Conservation (phyloP, 2,329 filamentous ascomycete genomes). For the Colletotrichum viniferum region DNA sequence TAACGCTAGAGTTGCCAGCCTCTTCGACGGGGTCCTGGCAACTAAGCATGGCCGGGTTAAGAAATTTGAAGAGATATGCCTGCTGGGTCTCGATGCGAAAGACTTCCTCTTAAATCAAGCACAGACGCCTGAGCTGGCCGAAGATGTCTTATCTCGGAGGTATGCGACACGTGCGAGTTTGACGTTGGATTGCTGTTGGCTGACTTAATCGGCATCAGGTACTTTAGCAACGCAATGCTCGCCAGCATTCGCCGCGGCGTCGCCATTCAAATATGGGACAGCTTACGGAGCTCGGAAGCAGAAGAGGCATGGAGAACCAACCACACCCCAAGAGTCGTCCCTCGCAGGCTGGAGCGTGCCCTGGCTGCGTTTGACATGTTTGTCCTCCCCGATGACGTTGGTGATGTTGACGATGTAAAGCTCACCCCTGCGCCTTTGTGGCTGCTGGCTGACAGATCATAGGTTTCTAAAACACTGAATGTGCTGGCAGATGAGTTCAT, state of each 20-base stretch:
- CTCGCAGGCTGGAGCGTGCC: slow-evolving; percentile 66
- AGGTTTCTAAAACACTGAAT: slow-evolving; percentile 72
- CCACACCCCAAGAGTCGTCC: neutral
- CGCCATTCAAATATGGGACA: slow-evolving; percentile 77
- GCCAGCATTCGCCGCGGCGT: slow-evolving; percentile 81
- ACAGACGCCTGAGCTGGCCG: slow-evolving; percentile 58
- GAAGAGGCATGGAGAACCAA: neutral
- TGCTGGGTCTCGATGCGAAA: slow-evolving; percentile 84
- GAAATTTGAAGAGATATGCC: slow-evolving; percentile 73
- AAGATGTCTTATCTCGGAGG: slow-evolving; percentile 80
- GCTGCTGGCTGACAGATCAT: slow-evolving; percentile 13
- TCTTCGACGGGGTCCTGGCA: slow-evolving; percentile 73
- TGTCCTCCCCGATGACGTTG: slow-evolving; percentile 72
- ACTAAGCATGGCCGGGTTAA: slow-evolving; percentile 72
- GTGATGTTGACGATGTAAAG: slow-evolving; percentile 76
- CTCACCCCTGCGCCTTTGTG: neutral
- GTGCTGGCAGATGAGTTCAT: slow-evolving; percentile 63
- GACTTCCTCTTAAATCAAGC: slow-evolving; percentile 77
- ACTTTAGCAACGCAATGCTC: slow-evolving; percentile 76
- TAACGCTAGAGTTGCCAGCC: slow-evolving; percentile 53
- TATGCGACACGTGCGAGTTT: slow-evolving; percentile 28
- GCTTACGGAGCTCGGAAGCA: slow-evolving; percentile 42
- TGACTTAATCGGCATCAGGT: slow-evolving; percentile 49
- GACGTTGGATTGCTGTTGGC: neutral
- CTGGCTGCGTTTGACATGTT: slow-evolving; percentile 91